Conservation (phyloP, 176 grass and related monocot genomes). For the Oryza australiensis region DNA sequence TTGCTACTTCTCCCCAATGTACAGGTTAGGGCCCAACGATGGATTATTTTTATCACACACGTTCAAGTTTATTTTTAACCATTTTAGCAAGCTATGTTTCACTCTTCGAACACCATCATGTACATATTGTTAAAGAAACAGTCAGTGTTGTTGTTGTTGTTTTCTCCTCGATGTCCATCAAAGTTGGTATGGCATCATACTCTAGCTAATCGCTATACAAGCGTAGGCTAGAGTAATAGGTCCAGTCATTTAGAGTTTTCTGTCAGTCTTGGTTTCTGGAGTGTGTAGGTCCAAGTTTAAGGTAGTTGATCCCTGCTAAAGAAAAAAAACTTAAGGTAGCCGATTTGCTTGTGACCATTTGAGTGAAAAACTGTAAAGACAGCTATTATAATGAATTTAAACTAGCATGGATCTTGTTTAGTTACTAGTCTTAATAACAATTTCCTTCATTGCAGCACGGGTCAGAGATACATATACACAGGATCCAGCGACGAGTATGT, state of each 20-base stretch:
- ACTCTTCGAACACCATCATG: background rate
- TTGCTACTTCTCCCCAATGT: constrained; percentile 89
- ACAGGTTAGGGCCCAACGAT: constrained; percentile 52
- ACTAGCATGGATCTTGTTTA: background rate
- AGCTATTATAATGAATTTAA: background rate
- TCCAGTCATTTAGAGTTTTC: background rate
- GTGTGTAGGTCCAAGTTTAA: background rate
- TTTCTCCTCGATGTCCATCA: background rate
- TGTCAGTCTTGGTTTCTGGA: background rate
- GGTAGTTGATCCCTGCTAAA: background rate
- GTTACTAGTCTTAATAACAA: background rate
- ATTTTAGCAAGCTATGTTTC: background rate
- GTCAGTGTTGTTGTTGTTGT: background rate
- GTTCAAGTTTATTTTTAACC: background rate
- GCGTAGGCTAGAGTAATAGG: background rate
- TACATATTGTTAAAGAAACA: constrained; percentile 3
- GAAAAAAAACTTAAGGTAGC: background rate
- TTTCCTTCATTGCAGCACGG: constrained; percentile 60
- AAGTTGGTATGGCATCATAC: background rate
- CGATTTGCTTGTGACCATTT: background rate
- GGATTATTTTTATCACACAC: constrained; percentile 5
- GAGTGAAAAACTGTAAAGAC: background rate
- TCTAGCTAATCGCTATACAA: background rate
- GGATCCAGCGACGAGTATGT: constrained; percentile 79
- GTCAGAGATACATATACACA: constrained; percentile 95